phyloP scores from a whole-genome alignment of 768 basidiomycete species.

The Suillus hirtellus region DNA sequence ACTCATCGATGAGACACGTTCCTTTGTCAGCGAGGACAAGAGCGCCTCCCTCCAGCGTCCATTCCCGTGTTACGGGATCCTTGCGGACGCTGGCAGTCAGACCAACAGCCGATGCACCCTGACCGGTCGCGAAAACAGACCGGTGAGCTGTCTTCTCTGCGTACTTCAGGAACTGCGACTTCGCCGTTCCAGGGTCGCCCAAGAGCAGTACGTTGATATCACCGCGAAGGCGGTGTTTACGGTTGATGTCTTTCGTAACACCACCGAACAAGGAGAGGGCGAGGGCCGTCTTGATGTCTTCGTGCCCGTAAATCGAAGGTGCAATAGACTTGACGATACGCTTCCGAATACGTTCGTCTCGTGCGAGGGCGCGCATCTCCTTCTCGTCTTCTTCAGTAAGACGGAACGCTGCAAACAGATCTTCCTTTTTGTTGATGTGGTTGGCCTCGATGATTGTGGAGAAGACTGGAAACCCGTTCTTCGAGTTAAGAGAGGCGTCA shows the following conservation, averaged over 20 bases:
- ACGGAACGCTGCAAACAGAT: conserved; percentile 96
- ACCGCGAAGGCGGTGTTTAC: conserved; percentile 94
- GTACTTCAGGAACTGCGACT: conserved; percentile 98
- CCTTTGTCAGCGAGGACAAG: conserved; percentile 99
- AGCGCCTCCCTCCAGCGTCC: conserved; percentile 98
- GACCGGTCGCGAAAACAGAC: conserved; percentile 97
- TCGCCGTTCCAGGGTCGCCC: conserved; percentile 98
- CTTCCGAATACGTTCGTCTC: conserved; percentile 93
- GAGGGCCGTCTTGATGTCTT: conserved; percentile 97
- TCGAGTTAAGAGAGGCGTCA: conserved; percentile 95
- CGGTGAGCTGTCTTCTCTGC: conserved; percentile 98
- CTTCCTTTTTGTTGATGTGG: conserved; percentile 98
- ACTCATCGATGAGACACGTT: conserved; percentile 96
- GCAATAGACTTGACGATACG: conserved; percentile 98
- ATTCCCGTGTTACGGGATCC: conserved; percentile 95
- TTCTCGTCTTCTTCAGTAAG: conserved; percentile 97
- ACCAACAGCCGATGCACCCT: conserved; percentile 98
- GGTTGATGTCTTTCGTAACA: conserved; percentile 92
- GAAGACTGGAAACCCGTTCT: conserved; percentile 99
- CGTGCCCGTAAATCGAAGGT: conserved; percentile 98
- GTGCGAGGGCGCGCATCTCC: conserved; percentile 82
- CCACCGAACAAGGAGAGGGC: conserved; percentile 95
- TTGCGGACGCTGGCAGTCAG: conserved; percentile 98
- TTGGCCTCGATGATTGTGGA: conserved; percentile 98
- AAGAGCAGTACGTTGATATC: conserved; percentile 97